These are phyloP conservation scores for Fraxinus anomala DNA, from an alignment of 257 asterid species.

Conservation along the genomic window DNA sequence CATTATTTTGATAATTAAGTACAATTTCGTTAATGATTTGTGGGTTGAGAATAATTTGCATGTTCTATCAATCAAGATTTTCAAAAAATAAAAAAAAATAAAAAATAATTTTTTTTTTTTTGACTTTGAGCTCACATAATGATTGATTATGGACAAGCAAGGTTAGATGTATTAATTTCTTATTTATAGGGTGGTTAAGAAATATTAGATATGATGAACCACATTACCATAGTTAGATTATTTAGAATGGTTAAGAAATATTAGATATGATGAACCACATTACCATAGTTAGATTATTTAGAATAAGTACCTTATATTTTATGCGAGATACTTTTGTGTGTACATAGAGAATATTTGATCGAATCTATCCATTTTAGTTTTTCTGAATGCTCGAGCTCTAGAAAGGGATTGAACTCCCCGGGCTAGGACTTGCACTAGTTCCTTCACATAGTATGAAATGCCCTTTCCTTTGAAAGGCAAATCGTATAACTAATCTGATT, in stretches of 20 bases:
- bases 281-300: background rate
- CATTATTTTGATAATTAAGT: constrained; percentile 24
- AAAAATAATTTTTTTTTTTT: too few relatives aligned
- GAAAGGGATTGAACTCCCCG: too few relatives aligned
- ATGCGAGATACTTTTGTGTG: background rate
- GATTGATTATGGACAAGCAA: constrained; percentile 23
- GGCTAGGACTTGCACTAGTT: too few relatives aligned
- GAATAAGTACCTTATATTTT: background rate
- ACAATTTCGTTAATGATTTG: constrained; percentile 22
- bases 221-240: constrained; percentile 1
- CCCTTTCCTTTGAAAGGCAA: too few relatives aligned
- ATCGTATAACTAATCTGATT: too few relatives aligned
- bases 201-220: constrained; percentile 15
- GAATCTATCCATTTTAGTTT: too few relatives aligned
- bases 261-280: constrained; percentile 18
- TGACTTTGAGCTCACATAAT: background rate
- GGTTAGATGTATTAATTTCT: constrained; percentile 27
- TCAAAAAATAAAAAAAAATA: background rate
- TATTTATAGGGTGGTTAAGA: background rate
- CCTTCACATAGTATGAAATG: too few relatives aligned
- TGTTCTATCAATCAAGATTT: constrained; percentile 19
- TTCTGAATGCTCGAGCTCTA: too few relatives aligned
- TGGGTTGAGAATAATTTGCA: constrained; percentile 28
- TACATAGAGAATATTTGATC: background rate
- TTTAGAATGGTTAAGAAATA: background rate